A percentile compares a stretch with the other conserved stretches of the same genome.
These are phyloP conservation scores for Exophiala sp. DNA, from an alignment of 2,329 filamentous ascomycete species.

Conservation along the genomic window DNA sequence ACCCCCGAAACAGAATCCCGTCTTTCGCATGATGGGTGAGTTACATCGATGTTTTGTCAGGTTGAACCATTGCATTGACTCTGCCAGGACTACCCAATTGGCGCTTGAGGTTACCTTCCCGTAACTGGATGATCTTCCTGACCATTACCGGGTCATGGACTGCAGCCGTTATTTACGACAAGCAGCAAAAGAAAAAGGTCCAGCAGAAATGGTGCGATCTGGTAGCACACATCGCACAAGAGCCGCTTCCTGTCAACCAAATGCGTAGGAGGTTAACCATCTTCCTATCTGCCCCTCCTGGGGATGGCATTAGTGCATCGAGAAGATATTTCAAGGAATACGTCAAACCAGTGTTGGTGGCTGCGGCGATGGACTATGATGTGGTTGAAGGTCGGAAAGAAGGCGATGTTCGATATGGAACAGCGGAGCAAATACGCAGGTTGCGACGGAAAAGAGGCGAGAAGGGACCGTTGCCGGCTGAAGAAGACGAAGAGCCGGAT, in stretches of 20 bases:
- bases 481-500: constrained; percentile 46
- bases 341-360: constrained; percentile 85
- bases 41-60: constrained; percentile 3
- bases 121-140: constrained; percentile 97
- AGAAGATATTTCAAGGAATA: constrained; percentile 96
- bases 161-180: constrained; percentile 83
- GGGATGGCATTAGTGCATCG: constrained; percentile 76
- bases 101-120: constrained; percentile 79
- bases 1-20: constrained; percentile 61
- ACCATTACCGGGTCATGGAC: constrained; percentile 73
- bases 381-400: constrained; percentile 88
- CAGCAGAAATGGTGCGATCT: constrained; percentile 82
- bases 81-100: constrained; percentile 72
- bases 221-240: constrained; percentile 78
- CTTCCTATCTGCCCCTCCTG: constrained; percentile 80
- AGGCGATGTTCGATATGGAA: constrained; percentile 83
- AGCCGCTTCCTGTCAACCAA: constrained; percentile 67
- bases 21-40: constrained; percentile 66
- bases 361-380: constrained; percentile 91
- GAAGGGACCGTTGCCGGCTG: constrained; percentile 42
- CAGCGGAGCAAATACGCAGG: constrained; percentile 79
- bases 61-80: constrained; percentile 23
- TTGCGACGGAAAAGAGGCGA: constrained; percentile 59
- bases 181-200: constrained; percentile 78
- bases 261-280: constrained; percentile 82